These are phyloP conservation scores for Oryza glaberrima DNA, from an alignment of 176 grass and related monocot genomes.

Conservation along the genomic window DNA sequence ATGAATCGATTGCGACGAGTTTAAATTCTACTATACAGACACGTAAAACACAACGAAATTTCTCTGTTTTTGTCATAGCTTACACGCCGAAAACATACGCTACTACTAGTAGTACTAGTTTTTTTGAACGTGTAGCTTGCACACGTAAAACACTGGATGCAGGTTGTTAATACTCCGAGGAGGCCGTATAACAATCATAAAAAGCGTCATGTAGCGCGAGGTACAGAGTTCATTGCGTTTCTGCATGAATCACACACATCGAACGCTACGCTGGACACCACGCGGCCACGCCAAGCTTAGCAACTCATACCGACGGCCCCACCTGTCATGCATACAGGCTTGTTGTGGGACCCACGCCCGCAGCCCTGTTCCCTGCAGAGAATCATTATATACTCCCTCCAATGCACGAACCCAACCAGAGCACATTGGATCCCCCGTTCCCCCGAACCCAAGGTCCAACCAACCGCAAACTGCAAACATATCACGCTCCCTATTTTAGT, in stretches of 20 bases:
- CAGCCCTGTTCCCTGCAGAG: not conserved
- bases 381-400: constrained; percentile 31
- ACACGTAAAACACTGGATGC: not conserved
- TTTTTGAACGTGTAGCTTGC: no score
- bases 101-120: no score
- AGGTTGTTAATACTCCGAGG: not conserved
- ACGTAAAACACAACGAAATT: not conserved
- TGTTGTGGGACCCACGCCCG: constrained; percentile 21
- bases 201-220: no score
- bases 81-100: not conserved
- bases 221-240: not conserved
- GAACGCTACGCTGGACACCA: not conserved
- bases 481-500: constrained; percentile 18
- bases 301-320: not conserved
- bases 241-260: not conserved
- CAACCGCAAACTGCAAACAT: constrained; percentile 27
- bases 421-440: constrained; percentile 55
- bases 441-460: constrained; percentile 55
- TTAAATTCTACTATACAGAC: not conserved
- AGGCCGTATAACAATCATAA: no score
- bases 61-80: not conserved
- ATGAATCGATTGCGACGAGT: not conserved
- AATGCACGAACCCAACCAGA: constrained; percentile 13
- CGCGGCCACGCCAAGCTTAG: not conserved
- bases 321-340: not conserved